Evolutionary conservation across 2,329 filamentous ascomycete species (phyloP).

Genomic region (Trichoderma sp.): DNA sequence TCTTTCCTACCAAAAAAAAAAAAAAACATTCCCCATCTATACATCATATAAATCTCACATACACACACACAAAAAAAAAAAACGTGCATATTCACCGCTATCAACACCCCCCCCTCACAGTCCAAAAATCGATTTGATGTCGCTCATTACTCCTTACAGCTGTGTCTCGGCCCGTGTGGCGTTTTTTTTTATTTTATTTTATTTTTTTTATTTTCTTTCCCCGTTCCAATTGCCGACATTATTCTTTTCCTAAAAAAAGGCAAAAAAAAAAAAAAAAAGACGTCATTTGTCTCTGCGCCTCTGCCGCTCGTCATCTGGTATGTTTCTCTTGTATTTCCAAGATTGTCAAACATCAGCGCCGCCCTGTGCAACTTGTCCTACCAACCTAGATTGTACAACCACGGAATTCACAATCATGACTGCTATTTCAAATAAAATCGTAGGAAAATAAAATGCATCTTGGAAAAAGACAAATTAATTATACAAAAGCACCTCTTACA

Average conservation of each 20-base stretch:
- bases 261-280: neutral
- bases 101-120: neutral
- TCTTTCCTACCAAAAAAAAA: neutral
- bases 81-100: neutral
- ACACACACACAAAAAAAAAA: neutral
- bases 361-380: neutral
- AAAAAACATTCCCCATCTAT: too few species aligned
- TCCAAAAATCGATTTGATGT: too few species aligned
- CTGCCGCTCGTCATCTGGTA: neutral
- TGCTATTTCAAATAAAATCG: neutral
- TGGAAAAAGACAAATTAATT: neutral
- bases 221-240: neutral
- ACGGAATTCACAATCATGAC: neutral
- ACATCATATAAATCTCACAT: neutral
- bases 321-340: neutral
- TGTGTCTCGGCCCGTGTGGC: neutral
- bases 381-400: too few species aligned
- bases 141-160: neutral
- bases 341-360: neutral
- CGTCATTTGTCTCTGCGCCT: neutral
- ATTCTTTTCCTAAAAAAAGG: neutral
- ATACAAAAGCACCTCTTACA: neutral
- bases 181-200: neutral
- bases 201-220: neutral
- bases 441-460: neutral